phyloP scores from a whole-genome alignment of 2,329 filamentous ascomycete genomes.

The Arachnopeziza araneosa region DNA sequence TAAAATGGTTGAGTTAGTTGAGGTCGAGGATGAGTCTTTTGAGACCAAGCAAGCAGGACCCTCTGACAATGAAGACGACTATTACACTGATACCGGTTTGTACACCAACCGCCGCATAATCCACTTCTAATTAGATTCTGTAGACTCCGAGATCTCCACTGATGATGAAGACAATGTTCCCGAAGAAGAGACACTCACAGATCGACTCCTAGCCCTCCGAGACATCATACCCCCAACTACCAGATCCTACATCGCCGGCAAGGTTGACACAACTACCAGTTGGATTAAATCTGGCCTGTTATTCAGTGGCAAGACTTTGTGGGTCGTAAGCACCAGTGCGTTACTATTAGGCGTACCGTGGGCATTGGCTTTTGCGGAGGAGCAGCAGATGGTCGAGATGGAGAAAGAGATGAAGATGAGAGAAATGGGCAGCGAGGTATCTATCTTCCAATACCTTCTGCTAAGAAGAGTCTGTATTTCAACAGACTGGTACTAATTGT shows the following conservation, averaged over 20 bases:
- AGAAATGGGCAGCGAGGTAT: slow-evolving; percentile 77
- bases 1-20: slow-evolving; percentile 83
- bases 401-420: slow-evolving; percentile 97
- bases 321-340: slow-evolving; percentile 85
- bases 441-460: slow-evolving; percentile 1
- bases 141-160: slow-evolving; percentile 80
- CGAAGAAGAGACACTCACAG: slow-evolving; percentile 53
- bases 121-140: slow-evolving; percentile 12
- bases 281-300: slow-evolving; percentile 56
- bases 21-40: slow-evolving; percentile 97
- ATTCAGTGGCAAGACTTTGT: slow-evolving; percentile 81
- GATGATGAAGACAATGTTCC: slow-evolving; percentile 63
- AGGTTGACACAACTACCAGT: slow-evolving; percentile 47
- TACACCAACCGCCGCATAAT: not conserved
- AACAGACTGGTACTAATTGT: slow-evolving; percentile 8
- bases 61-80: slow-evolving; percentile 69
- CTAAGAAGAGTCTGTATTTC: not conserved
- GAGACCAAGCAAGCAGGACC: slow-evolving; percentile 62
- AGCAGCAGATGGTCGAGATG: slow-evolving; percentile 96
- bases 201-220: slow-evolving; percentile 66
- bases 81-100: slow-evolving; percentile 88
- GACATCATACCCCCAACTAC: slow-evolving; percentile 72
- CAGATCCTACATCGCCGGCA: slow-evolving; percentile 61
- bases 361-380: slow-evolving; percentile 87
- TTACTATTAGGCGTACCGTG: slow-evolving; percentile 89